Evolutionary conservation across 108 stramenopile species (phyloP), one percentile per base, ranked within the genome.

Genomic region (Discostella stelligeroides): DNA sequence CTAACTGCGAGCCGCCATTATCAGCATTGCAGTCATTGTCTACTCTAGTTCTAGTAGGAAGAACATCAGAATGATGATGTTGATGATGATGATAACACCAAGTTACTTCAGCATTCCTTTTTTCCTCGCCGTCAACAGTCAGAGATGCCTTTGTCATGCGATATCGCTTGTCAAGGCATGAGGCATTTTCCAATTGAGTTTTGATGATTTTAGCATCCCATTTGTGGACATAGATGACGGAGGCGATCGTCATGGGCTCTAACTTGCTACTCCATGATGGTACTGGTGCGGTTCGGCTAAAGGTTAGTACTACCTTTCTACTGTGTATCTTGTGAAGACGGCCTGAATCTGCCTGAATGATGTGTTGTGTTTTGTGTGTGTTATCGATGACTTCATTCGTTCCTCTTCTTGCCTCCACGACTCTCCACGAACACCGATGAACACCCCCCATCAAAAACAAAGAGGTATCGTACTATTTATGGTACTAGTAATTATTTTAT

Each of bases 161-260:
- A 77, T 83, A 90, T 28, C 75, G 45, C 62, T 88, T 86, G 60
- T 93, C 65, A 28, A 93, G 51, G 15, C 75, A 30, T 25, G 46
- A 40, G 2, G 48, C 50, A 17, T 79, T 37, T 56, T 87, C 85
- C 62, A 93, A 60, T 11, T 34, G 55, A 29, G 37, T 34, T 49
- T 93, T 90, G 9, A 66, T 73, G 2, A 24, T 59, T 62, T 86
- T 93, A 28, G 92, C 92, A 66, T 88, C 76, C 13, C 15, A 47
- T 20, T 73, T 66, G 41, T 45, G 68, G 27, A 75, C 73, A 59
- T 80, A 80, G 17, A 80, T 39, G 29, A 80, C 73, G 38, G 68
- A 29, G 41, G 72, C 68, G 23, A 37, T 57, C 1, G 49, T 34
- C 59, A 60, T 68, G 15, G n/a, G 43, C 7, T 17, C n/a, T n/a